Evolutionary conservation across 2,329 filamentous ascomycete genomes (phyloP).

Genomic region (Cladophialophora immunda): DNA sequence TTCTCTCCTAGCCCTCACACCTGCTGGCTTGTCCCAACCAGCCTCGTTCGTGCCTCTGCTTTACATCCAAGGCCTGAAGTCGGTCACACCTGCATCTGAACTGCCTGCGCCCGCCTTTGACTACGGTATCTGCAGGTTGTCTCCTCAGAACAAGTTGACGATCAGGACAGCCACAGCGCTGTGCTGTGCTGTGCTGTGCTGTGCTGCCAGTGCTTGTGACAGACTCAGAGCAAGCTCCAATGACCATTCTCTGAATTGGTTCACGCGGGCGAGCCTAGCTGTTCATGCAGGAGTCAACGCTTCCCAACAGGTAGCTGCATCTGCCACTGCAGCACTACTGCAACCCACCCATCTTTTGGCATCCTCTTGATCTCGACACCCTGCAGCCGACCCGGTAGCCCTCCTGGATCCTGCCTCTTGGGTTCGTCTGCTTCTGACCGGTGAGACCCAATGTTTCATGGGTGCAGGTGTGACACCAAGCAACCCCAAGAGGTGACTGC

Average conservation of each 20-base stretch:
- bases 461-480: slow-evolving; percentile 5
- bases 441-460: slow-evolving; percentile 35
- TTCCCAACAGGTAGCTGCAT: slow-evolving; percentile 26
- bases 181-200: not conserved
- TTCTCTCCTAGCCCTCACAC: no score
- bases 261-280: slow-evolving; percentile 16
- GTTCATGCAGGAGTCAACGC: slow-evolving; percentile 35
- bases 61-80: not conserved
- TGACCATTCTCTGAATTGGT: slow-evolving; percentile 25
- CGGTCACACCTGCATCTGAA: not conserved
- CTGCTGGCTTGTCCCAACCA: no score
- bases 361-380: slow-evolving; percentile 17
- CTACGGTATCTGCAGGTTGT: not conserved
- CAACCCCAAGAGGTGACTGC: not conserved
- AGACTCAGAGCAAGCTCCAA: slow-evolving; percentile 8
- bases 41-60: not conserved
- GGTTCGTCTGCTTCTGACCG: slow-evolving; percentile 28
- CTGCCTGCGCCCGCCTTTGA: not conserved
- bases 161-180: not conserved
- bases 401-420: slow-evolving; percentile 17
- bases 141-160: not conserved
- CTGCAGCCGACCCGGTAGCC: slow-evolving; percentile 21
- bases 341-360: slow-evolving; percentile 26
- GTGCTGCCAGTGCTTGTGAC: slow-evolving; percentile 13
- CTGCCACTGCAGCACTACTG: slow-evolving; percentile 33